A percentile compares a stretch with the other conserved stretches of the same genome.
These are phyloP conservation scores for Prunus mongolica DNA, from an alignment of 306 rosid species.

Conservation along the genomic window DNA sequence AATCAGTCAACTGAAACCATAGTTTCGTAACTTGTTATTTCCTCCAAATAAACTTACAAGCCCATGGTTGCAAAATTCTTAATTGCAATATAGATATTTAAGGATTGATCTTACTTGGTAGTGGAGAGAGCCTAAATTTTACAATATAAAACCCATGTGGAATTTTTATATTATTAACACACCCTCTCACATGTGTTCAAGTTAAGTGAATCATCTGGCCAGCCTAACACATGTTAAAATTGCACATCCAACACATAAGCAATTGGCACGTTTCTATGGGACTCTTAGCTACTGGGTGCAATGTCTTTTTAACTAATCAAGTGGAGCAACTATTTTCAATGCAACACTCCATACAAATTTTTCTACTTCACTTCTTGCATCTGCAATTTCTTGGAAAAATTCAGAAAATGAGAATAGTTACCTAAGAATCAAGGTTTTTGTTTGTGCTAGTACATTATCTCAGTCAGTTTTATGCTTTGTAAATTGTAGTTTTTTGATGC, in stretches of 20 bases:
- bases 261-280: conserved; percentile 46
- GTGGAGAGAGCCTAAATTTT: too few relatives aligned
- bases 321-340: conserved; percentile 74
- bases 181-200: background rate
- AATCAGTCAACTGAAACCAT: too few relatives aligned
- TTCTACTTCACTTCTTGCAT: conserved; percentile 41
- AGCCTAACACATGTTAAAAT: background rate
- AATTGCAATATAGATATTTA: background rate
- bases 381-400: conserved; percentile 55
- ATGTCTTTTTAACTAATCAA: conserved; percentile 55
- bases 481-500: too few relatives aligned
- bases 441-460: background rate
- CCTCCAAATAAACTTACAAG: background rate
- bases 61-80: background rate
- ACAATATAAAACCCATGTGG: too few relatives aligned
- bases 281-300: conserved; percentile 98
- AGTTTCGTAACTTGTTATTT: background rate
- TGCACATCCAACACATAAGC: background rate
- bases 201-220: background rate
- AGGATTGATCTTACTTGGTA: too few relatives aligned
- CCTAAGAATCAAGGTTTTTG: conserved; percentile 62
- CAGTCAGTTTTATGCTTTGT: background rate
- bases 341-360: conserved; percentile 43
- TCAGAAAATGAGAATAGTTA: conserved; percentile 23
- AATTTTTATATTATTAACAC: background rate